These are phyloP conservation scores for Codiaeum variegatum DNA, from an alignment of 441 rosid genomes.

Conservation along the genomic window DNA sequence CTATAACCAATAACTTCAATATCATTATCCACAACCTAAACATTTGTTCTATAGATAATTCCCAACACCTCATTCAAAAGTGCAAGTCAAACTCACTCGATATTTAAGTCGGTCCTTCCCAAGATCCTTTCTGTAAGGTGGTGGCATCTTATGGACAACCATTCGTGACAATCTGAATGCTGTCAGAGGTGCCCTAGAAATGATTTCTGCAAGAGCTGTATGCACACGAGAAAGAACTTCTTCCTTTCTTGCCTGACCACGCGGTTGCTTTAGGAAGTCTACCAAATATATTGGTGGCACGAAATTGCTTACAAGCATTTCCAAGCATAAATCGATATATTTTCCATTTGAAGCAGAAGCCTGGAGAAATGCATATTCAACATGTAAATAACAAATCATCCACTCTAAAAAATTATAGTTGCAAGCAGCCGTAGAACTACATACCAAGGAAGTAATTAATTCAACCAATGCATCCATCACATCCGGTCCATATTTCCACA, in stretches of 20 bases:
- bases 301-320: conserved; percentile 69
- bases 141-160: conserved; percentile 56
- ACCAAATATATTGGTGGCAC: conserved; percentile 48
- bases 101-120: conserved; percentile 16
- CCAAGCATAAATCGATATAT: conserved; percentile 56
- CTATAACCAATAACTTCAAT: not conserved
- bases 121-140: conserved; percentile 35
- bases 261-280: conserved; percentile 38
- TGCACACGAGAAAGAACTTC: conserved; percentile 71
- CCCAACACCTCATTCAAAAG: not conserved
- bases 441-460: conserved; percentile 62
- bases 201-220: conserved; percentile 46
- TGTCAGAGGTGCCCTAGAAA: conserved; percentile 65
- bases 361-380: conserved; percentile 30
- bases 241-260: conserved; percentile 43
- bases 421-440: conserved; percentile 15
- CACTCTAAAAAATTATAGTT: not conserved
- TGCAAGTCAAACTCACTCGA: conserved; percentile 38
- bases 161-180: conserved; percentile 51
- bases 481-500: conserved; percentile 69
- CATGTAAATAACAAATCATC: not conserved
- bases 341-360: conserved; percentile 72
- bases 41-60: not conserved
- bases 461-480: conserved; percentile 69
- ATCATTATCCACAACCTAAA: not conserved